A percentile compares a stretch with the other conserved stretches of the same genome.
Evolutionary conservation across 192 early-diverging fungal species (phyloP).

Genomic region (Linnemannia zychae): DNA sequence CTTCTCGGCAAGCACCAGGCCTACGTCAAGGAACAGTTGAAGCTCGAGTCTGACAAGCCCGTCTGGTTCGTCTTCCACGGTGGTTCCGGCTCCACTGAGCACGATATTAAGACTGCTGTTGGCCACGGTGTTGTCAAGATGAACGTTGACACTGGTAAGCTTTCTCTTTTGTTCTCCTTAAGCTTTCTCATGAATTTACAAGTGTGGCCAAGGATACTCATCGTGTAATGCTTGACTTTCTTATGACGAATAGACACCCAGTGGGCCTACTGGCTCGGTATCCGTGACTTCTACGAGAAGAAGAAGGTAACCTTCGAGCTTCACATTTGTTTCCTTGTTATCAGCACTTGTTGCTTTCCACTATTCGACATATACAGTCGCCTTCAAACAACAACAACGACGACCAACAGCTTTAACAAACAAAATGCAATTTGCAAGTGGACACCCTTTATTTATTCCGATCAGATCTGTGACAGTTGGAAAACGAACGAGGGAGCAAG

Average conservation of each 20-base stretch:
- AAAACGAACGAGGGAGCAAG: not conserved
- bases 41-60: conserved; percentile 74
- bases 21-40: conserved; percentile 80
- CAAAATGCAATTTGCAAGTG: not conserved
- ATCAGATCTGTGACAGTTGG: not conserved
- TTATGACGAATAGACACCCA: conserved; percentile 80
- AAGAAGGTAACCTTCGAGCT: conserved; percentile 73
- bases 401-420: not conserved
- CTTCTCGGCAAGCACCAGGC: conserved; percentile 93
- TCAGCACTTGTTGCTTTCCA: not conserved
- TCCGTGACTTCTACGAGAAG: conserved; percentile 88
- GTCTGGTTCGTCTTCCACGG: conserved; percentile 99
- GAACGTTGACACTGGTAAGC: conserved; percentile 92
- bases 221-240: not conserved
- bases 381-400: not conserved
- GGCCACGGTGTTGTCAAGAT: conserved; percentile 95
- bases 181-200: not conserved
- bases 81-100: conserved; percentile 87
- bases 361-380: not conserved
- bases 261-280: conserved; percentile 94
- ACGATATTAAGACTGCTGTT: conserved; percentile 89
- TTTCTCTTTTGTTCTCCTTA: not conserved
- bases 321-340: too few relatives aligned
- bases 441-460: not conserved
- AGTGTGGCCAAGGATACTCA: not conserved